Conservation (phyloP, 2,329 filamentous ascomycete species). For the Biscogniauxia sp. region DNA sequence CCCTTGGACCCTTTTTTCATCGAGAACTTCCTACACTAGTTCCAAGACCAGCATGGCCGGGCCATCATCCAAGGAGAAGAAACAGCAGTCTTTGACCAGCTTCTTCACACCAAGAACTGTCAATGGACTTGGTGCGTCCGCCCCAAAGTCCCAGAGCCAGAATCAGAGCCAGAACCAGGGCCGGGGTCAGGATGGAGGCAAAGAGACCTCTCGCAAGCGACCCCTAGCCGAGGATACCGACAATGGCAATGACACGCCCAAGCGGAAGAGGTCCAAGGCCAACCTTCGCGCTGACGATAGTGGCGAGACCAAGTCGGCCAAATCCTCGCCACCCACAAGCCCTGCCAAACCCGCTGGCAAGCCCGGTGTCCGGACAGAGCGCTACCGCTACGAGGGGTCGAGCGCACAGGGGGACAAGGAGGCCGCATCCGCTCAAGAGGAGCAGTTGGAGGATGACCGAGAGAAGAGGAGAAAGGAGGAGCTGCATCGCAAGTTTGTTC, state of each 20-base stretch:
- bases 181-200: slow-evolving; percentile 28
- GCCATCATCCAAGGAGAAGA: slow-evolving; percentile 51
- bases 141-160: slow-evolving; percentile 32
- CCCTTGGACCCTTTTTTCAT: slow-evolving; percentile 3
- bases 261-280: slow-evolving; percentile 47
- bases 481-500: slow-evolving; percentile 81
- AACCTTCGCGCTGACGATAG: slow-evolving; percentile 40
- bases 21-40: background rate
- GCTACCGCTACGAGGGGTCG: slow-evolving; percentile 50
- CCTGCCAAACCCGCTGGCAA: slow-evolving; percentile 27
- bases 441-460: slow-evolving; percentile 49
- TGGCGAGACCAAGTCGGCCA: slow-evolving; percentile 37
- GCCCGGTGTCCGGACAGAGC: slow-evolving; percentile 45
- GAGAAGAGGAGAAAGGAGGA: slow-evolving; percentile 61
- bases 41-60: slow-evolving; percentile 33
- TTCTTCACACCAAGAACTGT: slow-evolving; percentile 71
- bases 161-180: no score
- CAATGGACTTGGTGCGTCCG: slow-evolving; percentile 43
- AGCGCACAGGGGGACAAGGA: slow-evolving; percentile 40
- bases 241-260: slow-evolving; percentile 40
- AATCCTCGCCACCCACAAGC: slow-evolving; percentile 18
- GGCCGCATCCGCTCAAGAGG: slow-evolving; percentile 36
- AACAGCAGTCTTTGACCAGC: slow-evolving; percentile 80
- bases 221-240: slow-evolving; percentile 48
- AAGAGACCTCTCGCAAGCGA: slow-evolving; percentile 45